A percentile compares a stretch with the other conserved stretches of the same genome.
Conservation (phyloP, 2,329 filamentous ascomycete species). For the Knufia fluminis region DNA sequence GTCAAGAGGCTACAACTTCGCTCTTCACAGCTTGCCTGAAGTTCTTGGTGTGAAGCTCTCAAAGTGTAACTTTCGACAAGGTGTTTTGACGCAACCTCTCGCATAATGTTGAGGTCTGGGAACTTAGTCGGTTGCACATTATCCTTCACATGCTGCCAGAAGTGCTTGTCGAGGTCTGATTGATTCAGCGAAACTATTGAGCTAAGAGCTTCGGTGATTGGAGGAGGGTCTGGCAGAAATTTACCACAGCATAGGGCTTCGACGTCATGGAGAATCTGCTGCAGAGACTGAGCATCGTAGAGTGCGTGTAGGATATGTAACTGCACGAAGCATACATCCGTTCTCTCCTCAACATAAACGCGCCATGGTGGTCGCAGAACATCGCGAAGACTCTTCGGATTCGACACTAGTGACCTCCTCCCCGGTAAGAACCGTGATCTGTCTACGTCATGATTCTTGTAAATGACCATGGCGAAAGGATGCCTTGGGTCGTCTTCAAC, state of each 20-base stretch:
- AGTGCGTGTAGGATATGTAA: conserved; percentile 67
- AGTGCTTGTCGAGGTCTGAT: conserved; percentile 33
- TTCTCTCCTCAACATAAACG: conserved; percentile 39
- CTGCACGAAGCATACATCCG: conserved; percentile 29
- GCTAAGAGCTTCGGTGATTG: conserved; percentile 30
- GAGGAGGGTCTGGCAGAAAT: background rate
- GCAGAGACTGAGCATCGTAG: conserved; percentile 72
- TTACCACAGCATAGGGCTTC: conserved; percentile 30
- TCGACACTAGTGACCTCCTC: conserved; percentile 6
- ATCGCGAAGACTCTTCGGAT: conserved; percentile 17
- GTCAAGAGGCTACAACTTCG: conserved; percentile 66
- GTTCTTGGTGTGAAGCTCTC: conserved; percentile 30
- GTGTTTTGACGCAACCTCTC: conserved; percentile 28
- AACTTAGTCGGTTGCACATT: conserved; percentile 58
- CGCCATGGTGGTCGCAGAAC: conserved; percentile 56
- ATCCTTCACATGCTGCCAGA: conserved; percentile 54
- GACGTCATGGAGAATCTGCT: conserved; percentile 55
- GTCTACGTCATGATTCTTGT: conserved; percentile 29
- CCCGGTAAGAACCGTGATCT: conserved; percentile 34
- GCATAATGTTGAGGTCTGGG: conserved; percentile 61
- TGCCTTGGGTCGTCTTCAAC: conserved; percentile 49
- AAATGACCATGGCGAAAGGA: conserved; percentile 68
- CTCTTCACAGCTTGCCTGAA: conserved; percentile 40
- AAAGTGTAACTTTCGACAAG: conserved; percentile 29
- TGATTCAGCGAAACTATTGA: conserved; percentile 36